Percentiles rank a stretch among this genome's conserved stretches.
Conservation (phyloP, 148 eudicot genomes). For the Heliamphora exappendiculata region DNA sequence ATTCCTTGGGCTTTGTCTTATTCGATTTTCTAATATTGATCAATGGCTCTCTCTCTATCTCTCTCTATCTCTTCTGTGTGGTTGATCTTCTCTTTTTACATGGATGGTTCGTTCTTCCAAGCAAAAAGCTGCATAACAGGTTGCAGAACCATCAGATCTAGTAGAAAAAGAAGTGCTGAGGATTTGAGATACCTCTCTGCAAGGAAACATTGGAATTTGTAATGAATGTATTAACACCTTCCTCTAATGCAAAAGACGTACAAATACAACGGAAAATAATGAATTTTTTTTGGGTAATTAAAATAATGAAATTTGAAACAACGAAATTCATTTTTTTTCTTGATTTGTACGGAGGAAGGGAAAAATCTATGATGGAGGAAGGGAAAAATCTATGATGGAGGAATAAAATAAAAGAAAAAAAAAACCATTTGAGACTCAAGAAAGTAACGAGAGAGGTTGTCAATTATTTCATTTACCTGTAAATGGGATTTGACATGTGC, state of each 20-base stretch:
- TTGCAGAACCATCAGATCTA: conserved; percentile 45
- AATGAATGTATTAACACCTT: conserved; percentile 11
- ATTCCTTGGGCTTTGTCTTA: conserved; percentile 47
- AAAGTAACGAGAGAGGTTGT: background rate
- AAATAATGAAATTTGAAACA: background rate
- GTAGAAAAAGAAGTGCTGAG: conserved; percentile 21
- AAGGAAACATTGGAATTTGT: conserved; percentile 40
- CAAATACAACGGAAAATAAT: conserved; percentile 6
- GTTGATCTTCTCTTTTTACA: conserved; percentile 10
- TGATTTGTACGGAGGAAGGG: background rate
- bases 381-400: background rate
- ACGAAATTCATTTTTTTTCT: too few species aligned
- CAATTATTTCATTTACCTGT: conserved; percentile 44
- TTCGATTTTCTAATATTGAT: conserved; percentile 10
- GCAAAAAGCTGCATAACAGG: conserved; percentile 27
- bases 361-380: background rate
- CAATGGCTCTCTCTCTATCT: conserved; percentile 18
- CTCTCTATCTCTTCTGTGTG: conserved; percentile 10
- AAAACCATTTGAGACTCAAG: background rate
- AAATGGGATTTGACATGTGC: conserved; percentile 97
- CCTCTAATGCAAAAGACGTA: background rate
- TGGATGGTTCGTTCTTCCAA: conserved; percentile 26
- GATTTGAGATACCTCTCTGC: conserved; percentile 13
- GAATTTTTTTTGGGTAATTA: too few species aligned
- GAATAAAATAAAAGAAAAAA: background rate